These are phyloP conservation scores for Bretziella fagacearum DNA, from an alignment of 2,329 filamentous ascomycete genomes.

Conservation along the genomic window DNA sequence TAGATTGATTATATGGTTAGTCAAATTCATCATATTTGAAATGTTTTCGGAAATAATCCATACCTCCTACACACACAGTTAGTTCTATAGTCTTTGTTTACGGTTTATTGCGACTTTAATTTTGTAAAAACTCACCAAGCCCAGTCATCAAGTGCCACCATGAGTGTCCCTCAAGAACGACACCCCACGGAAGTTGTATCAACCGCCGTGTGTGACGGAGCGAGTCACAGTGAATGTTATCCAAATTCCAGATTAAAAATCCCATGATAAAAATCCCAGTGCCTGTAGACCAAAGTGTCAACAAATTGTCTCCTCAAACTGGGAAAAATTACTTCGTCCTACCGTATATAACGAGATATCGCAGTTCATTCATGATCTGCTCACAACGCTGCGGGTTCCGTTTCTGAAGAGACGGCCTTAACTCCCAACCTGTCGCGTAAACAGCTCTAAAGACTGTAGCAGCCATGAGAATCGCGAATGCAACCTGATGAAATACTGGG, in stretches of 20 bases:
- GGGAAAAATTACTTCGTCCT: slow-evolving; percentile 14
- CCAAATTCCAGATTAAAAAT: slow-evolving; percentile 62
- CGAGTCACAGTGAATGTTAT: slow-evolving; percentile 56
- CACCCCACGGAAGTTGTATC: slow-evolving; percentile 62
- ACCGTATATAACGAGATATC: slow-evolving; percentile 50
- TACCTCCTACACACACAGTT: slow-evolving; percentile 5
- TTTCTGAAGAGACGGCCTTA: slow-evolving; percentile 30
- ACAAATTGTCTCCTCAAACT: background rate
- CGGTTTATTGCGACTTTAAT: no score
- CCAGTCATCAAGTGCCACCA: slow-evolving; percentile 69
- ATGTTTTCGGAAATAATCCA: background rate
- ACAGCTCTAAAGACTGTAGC: slow-evolving; percentile 56
- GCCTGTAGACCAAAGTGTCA: slow-evolving; percentile 30
- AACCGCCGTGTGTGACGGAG: slow-evolving; percentile 48
- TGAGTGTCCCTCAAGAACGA: slow-evolving; percentile 43
- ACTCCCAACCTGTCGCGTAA: slow-evolving; percentile 47
- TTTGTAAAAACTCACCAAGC: slow-evolving; percentile 30
- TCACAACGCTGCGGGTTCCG: slow-evolving; percentile 34
- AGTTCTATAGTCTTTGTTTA: no score
- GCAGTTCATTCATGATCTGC: slow-evolving; percentile 44
- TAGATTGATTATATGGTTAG: slow-evolving; percentile 10
- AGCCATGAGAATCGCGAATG: slow-evolving; percentile 55
- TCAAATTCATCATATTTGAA: background rate
- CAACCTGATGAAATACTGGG: slow-evolving; percentile 66
- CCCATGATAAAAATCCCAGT: slow-evolving; percentile 56